Percentiles rank a stretch among this genome's conserved stretches.
Conservation (phyloP, 306 rosid species). For the Dalbergia cultrata region DNA sequence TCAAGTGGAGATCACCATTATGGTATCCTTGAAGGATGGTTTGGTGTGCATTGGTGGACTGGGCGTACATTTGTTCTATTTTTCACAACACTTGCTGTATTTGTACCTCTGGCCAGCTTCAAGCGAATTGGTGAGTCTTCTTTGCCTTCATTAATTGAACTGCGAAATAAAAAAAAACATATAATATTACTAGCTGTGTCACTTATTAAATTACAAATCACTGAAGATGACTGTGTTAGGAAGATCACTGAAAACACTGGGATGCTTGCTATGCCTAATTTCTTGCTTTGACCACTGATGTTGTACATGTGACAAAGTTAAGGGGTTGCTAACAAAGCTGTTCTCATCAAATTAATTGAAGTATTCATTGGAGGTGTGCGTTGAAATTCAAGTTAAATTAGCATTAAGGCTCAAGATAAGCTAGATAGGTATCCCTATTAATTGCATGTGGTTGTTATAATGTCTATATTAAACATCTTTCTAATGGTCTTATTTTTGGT, state of each 20-base stretch:
- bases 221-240: not conserved
- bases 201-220: conserved; percentile 6
- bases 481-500: not conserved
- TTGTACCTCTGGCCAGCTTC: conserved; percentile 78
- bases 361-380: not conserved
- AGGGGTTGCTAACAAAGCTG: not conserved
- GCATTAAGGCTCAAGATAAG: conserved; percentile 13
- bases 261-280: not conserved
- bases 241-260: conserved; percentile 9
- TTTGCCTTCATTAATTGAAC: conserved; percentile 19
- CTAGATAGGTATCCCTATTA: not conserved
- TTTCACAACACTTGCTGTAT: conserved; percentile 64
- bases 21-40: conserved; percentile 93
- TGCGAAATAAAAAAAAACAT: not conserved
- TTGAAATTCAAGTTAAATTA: not conserved
- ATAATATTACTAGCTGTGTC: not conserved
- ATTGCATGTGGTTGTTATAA: conserved; percentile 16
- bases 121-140: conserved; percentile 75
- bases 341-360: conserved; percentile 5
- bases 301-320: not conserved
- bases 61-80: conserved; percentile 68
- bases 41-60: conserved; percentile 90
- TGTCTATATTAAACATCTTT: not conserved
- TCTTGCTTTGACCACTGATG: not conserved
- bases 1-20: conserved; percentile 76